Percentiles rank a stretch among this genome's conserved stretches.
phyloP scores from a whole-genome alignment of 306 rosid species.

The Lathyrus tuberosus region DNA sequence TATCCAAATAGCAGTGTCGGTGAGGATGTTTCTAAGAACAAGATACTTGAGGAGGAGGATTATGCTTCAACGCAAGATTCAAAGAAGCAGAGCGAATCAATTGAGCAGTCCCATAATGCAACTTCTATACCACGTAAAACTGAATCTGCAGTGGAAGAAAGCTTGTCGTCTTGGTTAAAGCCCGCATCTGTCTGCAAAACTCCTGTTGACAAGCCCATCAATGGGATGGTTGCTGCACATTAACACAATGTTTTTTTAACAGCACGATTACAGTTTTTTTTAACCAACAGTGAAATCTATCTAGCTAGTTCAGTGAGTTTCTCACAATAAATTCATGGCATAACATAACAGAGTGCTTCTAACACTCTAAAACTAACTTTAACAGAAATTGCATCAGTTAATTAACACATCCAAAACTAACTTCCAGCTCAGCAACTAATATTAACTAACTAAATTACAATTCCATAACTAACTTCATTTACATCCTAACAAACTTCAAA shows the following conservation, averaged over 20 bases:
- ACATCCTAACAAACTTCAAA: no score
- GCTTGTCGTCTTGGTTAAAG: constrained; percentile 78
- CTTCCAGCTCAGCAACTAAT: no score
- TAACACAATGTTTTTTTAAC: neutral
- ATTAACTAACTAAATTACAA: no score
- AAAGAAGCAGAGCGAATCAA: constrained; percentile 45
- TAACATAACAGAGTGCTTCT: no score
- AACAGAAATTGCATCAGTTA: no score
- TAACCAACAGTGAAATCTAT: no score
- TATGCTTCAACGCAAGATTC: constrained; percentile 44
- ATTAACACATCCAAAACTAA: no score
- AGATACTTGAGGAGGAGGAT: constrained; percentile 53
- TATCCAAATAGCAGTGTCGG: constrained; percentile 50
- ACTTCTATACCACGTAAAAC: constrained; percentile 50
- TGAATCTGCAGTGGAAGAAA: constrained; percentile 59
- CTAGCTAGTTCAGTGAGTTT: no score
- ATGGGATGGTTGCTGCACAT: constrained; percentile 90
- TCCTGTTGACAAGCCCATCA: constrained; percentile 79
- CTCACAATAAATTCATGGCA: no score
- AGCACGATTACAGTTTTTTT: no score
- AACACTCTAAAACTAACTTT: no score
- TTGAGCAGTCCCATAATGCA: constrained; percentile 46
- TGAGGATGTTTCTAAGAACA: constrained; percentile 46
- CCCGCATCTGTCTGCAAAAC: constrained; percentile 57
- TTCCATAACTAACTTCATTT: no score